Evolutionary conservation across 768 basidiomycete genomes (phyloP).

Genomic region (Boletellus ananiceps): DNA sequence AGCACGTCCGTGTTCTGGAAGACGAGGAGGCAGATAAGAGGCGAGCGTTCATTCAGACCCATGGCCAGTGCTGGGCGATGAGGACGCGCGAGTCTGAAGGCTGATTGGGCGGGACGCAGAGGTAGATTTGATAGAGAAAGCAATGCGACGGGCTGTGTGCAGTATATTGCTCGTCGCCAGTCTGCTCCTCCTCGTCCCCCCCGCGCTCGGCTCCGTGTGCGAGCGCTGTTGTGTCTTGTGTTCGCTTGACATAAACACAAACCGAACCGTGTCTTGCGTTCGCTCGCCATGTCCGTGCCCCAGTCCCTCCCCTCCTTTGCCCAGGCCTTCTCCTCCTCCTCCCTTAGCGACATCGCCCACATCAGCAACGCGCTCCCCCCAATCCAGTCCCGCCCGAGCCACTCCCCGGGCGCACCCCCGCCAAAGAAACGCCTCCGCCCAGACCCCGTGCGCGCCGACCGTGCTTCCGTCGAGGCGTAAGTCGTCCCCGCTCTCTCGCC

Average conservation of each 20-base stretch:
- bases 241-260: no score
- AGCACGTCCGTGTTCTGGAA: background rate
- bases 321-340: conserved; percentile 62
- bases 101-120: no score
- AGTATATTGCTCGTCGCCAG: background rate
- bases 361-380: conserved; percentile 61
- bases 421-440: conserved; percentile 38
- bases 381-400: conserved; percentile 43
- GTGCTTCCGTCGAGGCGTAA: no score
- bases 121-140: background rate
- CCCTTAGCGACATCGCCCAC: conserved; percentile 46
- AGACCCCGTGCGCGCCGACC: no score
- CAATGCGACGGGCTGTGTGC: background rate
- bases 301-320: conserved; percentile 78
- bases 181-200: no score
- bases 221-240: no score
- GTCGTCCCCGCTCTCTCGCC: no score
- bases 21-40: background rate
- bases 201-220: no score
- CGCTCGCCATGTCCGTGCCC: conserved; percentile 39
- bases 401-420: conserved; percentile 14
- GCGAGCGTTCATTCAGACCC: no score
- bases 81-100: no score
- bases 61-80: no score
- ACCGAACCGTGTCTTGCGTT: no score